Evolutionary conservation across 257 asterid species (phyloP).

Genomic region (Solanum piurae): DNA sequence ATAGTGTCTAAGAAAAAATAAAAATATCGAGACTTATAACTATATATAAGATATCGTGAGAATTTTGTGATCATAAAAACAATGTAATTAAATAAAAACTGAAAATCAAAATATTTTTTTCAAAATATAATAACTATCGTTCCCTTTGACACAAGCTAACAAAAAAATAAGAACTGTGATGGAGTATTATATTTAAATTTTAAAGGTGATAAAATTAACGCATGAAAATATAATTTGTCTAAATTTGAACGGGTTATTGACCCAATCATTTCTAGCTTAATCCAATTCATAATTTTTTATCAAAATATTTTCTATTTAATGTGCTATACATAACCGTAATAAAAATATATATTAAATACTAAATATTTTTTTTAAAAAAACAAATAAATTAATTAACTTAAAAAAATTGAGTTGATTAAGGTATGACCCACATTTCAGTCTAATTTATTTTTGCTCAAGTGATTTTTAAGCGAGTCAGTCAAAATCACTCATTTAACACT

Average conservation of each 20-base stretch:
- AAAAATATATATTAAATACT: no score
- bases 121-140: not conserved
- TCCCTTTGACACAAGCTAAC: not conserved
- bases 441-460: no score
- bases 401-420: no score
- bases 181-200: no score
- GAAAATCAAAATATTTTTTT: not conserved
- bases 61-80: no score
- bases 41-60: no score
- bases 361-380: no score
- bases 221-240: not conserved
- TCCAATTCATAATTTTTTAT: not conserved
- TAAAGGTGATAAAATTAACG: not conserved
- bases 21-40: no score
- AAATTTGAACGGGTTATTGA: no score
- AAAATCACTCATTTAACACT: not conserved
- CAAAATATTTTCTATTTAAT: not conserved
- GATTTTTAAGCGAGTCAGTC: not conserved
- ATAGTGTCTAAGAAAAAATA: not conserved
- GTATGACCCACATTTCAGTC: not conserved
- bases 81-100: no score
- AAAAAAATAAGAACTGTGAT: not conserved
- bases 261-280: not conserved
- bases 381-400: no score
- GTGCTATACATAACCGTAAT: not conserved